These are phyloP conservation scores for Ceraceosorus guamensis DNA, from an alignment of 1,284 basidiomycete genomes.

Conservation along the genomic window DNA sequence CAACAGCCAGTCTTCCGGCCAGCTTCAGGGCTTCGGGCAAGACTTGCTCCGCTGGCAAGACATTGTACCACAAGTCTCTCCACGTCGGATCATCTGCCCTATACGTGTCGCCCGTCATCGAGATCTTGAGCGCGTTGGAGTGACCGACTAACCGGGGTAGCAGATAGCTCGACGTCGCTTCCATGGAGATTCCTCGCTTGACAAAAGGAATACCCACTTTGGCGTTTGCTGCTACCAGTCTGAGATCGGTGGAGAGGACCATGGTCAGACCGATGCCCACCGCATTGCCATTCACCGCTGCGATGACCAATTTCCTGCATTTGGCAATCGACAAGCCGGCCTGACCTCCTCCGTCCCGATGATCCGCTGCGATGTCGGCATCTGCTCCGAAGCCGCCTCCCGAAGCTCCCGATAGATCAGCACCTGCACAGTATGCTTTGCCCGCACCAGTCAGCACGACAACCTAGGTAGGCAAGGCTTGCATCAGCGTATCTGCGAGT, in stretches of 20 bases:
- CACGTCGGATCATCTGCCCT: constrained; percentile 15
- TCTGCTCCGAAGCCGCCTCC: constrained; percentile 24
- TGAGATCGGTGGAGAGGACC: constrained; percentile 5
- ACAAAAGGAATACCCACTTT: constrained; percentile 36
- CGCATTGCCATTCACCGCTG: constrained; percentile 35
- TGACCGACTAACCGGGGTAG: constrained; percentile 26
- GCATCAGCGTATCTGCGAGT: background rate
- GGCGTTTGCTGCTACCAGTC: constrained; percentile 15
- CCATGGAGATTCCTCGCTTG: constrained; percentile 35
- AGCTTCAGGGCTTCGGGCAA: constrained; percentile 17
- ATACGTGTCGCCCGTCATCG: constrained; percentile 28
- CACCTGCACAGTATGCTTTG: constrained; percentile 34
- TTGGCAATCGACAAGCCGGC: constrained; percentile 20
- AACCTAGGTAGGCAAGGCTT: background rate
- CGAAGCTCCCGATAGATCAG: too few species aligned
- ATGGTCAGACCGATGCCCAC: constrained; percentile 33
- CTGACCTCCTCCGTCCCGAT: constrained; percentile 32
- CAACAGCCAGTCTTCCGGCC: constrained; percentile 17
- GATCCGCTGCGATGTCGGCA: constrained; percentile 15
- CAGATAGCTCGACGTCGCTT: constrained; percentile 25
- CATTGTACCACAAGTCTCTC: constrained; percentile 17
- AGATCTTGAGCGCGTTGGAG: constrained; percentile 24
- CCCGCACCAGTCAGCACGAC: constrained; percentile 28
- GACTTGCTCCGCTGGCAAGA: constrained; percentile 18
- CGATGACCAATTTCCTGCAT: constrained; percentile 29